Evolutionary conservation across 192 early-diverging fungal genomes (phyloP), one percentile per base, ranked within the genome.

Genomic region (Podila epicladia): DNA sequence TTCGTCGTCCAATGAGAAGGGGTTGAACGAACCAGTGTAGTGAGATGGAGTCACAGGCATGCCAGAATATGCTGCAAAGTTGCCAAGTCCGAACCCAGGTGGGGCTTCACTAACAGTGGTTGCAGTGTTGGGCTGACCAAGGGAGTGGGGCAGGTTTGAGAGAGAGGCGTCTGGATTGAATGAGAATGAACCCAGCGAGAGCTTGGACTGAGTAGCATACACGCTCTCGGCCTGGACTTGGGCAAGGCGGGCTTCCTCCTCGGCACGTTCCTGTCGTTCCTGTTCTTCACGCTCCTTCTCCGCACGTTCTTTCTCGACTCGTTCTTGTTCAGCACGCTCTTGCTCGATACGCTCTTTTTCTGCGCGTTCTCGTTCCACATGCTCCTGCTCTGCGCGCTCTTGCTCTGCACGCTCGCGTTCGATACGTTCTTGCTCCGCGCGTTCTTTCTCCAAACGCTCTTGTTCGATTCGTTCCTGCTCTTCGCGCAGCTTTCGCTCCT

Each of bases 21-120:
- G 85, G 49, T 86, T 86, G 65, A 86, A 86, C 35, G 83, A 75
- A 8, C 85, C 85, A 51, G 80, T 79, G 55, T 86, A 86, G 29
- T 75, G 69, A 9, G 70, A 55, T 13, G 79, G 77, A 13, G 80
- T 72, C 8, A 75, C 53, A n/a, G 82, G 57, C 37, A 75, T 31
- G 33, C 71, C 71, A 17, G 73, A 38, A 33, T 69, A 64, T 29
- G 64, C 69, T 15, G 83, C 57, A 72, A 77, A 69, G 15, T 65
- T 69, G 41, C 65, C 62, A 38, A 80, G 6, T 9, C 77, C 77
- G 49, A 80, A 73, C 2, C 66, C 41, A 4, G 62, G 66, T 8
- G 53, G 41, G 4, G 51, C 31, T 26, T 73, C 71, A 9, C 71
- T 33, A 6, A 48, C 19, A 5, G 69, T 28, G 19, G 64, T n/a